These are phyloP conservation scores for Sporodiniella umbellata DNA, from an alignment of 371 early-diverging fungal genomes.

Conservation along the genomic window DNA sequence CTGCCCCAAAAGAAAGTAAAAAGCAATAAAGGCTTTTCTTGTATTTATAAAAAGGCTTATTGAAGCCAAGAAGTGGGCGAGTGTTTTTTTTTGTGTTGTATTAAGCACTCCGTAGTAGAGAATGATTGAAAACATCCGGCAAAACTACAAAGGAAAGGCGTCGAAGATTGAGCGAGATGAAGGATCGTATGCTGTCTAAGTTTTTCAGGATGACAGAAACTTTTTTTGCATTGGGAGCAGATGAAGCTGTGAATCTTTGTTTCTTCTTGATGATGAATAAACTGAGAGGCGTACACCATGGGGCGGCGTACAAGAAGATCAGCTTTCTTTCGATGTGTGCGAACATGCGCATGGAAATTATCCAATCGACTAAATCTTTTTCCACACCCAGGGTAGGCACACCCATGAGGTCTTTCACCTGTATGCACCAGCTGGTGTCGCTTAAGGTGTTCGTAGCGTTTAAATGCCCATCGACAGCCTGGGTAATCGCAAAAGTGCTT, in stretches of 20 bases:
- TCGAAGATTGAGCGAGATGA: no score
- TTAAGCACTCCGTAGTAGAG: conserved; percentile 73
- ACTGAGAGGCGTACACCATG: no score
- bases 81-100: conserved; percentile 61
- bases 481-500: conserved; percentile 57
- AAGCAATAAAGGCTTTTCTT: background rate
- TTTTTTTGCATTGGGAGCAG: no score
- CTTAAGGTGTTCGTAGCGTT: conserved; percentile 83
- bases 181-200: no score
- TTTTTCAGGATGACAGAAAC: no score
- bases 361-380: conserved; percentile 77
- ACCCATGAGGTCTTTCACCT: conserved; percentile 65
- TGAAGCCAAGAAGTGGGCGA: conserved; percentile 11
- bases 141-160: conserved; percentile 63
- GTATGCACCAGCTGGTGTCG: conserved; percentile 75
- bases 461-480: conserved; percentile 64
- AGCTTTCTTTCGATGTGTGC: conserved; percentile 53
- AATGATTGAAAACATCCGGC: conserved; percentile 75
- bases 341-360: conserved; percentile 63
- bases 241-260: no score
- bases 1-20: background rate
- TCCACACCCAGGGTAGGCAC: conserved; percentile 64
- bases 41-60: no score
- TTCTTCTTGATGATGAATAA: no score
- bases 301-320: no score